Conservation (phyloP, 495 filamentous ascomycete species). For the Xylaria castorea region DNA sequence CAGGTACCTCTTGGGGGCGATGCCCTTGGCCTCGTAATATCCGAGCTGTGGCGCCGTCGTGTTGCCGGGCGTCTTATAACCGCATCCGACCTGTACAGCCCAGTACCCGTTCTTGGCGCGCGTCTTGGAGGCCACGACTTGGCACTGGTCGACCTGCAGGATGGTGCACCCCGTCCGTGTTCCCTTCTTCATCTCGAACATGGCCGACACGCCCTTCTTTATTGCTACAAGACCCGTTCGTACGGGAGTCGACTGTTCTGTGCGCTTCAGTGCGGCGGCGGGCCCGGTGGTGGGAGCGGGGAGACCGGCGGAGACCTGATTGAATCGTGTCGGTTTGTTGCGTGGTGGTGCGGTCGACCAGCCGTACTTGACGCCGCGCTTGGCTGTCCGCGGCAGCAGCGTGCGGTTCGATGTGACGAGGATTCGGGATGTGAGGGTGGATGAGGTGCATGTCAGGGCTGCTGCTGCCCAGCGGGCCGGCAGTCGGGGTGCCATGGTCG, state of each 20-base stretch:
- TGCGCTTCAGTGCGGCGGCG: conserved; percentile 80
- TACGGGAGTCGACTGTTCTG: conserved; percentile 74
- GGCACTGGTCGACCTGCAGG: conserved; percentile 89
- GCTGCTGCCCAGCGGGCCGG: conserved; percentile 54
- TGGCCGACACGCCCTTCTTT: conserved; percentile 94
- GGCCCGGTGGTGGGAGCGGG: conserved; percentile 72
- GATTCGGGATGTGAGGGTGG: conserved; percentile 41
- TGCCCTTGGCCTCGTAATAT: conserved; percentile 77
- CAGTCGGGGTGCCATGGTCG: conserved; percentile 62
- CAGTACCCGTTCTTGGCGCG: conserved; percentile 82
- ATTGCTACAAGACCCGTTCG: conserved; percentile 82
- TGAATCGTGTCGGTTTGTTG: conserved; percentile 54
- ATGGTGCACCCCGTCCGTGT: conserved; percentile 86
- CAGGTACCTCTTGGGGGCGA: conserved; percentile 81
- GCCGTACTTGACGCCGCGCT: conserved; percentile 60
- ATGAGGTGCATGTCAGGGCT: conserved; percentile 30
- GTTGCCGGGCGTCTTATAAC: conserved; percentile 76
- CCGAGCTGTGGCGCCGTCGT: conserved; percentile 80
- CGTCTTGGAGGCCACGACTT: conserved; percentile 87
- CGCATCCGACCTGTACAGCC: conserved; percentile 87
- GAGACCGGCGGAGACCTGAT: conserved; percentile 56
- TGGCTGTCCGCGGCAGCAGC: conserved; percentile 54
- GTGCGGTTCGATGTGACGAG: conserved; percentile 44
- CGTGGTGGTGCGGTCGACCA: conserved; percentile 56
- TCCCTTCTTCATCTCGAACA: conserved; percentile 81